These are phyloP conservation scores for Amanita pallidorosea DNA, from an alignment of 768 basidiomycete species.

Conservation along the genomic window DNA sequence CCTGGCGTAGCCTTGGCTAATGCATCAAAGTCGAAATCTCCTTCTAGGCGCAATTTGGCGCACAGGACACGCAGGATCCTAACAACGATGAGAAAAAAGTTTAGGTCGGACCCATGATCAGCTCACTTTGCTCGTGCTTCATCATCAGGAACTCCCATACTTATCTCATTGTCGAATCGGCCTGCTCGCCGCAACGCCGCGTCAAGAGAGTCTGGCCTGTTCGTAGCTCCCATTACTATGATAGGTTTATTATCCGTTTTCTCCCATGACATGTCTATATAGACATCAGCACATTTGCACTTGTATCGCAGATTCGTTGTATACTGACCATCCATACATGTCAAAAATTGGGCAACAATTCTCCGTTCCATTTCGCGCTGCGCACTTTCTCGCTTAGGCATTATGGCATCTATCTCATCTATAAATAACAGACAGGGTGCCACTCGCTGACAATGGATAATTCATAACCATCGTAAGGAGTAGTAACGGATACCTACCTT, in stretches of 20 bases:
- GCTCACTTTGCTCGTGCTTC: conserved; percentile 80
- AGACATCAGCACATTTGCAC: neutral
- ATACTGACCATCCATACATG: conserved; percentile 91
- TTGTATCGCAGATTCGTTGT: neutral
- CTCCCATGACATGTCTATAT: conserved; percentile 85
- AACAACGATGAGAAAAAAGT: conserved; percentile 1
- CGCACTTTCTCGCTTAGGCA: conserved; percentile 94
- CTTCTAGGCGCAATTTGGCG: conserved; percentile 72
- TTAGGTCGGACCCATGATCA: neutral
- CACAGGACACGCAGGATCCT: conserved; percentile 87
- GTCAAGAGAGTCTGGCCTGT: conserved; percentile 91
- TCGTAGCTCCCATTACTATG: conserved; percentile 93
- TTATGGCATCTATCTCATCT: conserved; percentile 97
- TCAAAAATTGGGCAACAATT: conserved; percentile 95
- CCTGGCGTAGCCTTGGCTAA: conserved; percentile 94
- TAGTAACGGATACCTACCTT: conserved; percentile 40
- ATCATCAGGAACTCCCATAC: conserved; percentile 94
- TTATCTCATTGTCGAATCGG: conserved; percentile 94
- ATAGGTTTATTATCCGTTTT: conserved; percentile 89
- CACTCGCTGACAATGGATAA: conserved; percentile 45
- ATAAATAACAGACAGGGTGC: conserved; percentile 94
- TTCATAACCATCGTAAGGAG: neutral
- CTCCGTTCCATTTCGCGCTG: conserved; percentile 97
- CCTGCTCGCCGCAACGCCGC: conserved; percentile 89
- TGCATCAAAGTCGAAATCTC: conserved; percentile 76